A percentile compares a stretch with the other conserved stretches of the same genome.
Conservation (phyloP, 257 asterid genomes). For the Solanum bukasovii region DNA sequence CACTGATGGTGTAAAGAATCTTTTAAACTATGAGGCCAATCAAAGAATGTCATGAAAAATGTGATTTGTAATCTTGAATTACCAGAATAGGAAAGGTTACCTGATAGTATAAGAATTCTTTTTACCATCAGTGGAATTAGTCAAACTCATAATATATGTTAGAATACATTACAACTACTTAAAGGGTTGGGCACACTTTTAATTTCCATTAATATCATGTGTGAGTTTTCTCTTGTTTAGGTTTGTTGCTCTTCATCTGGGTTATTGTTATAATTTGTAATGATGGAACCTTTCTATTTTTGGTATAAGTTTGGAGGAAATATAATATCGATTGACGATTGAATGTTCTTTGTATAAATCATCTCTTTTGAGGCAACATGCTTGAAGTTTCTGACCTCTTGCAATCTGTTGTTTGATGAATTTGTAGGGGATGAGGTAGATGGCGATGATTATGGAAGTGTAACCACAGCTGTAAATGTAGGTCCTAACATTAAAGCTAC, state of each 20-base stretch:
- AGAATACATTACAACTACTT: neutral
- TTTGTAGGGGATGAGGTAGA: constrained; percentile 26
- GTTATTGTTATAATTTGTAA: neutral
- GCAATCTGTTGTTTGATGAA: neutral
- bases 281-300: neutral
- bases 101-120: neutral
- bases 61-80: neutral
- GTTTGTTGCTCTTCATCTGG: neutral
- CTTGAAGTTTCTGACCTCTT: neutral
- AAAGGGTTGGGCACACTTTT: neutral
- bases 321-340: neutral
- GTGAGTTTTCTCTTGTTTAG: neutral
- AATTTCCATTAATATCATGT: neutral
- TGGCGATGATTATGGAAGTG: constrained; percentile 25
- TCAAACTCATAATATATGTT: neutral
- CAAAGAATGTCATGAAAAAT: neutral
- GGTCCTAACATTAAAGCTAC: constrained; percentile 39
- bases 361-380: neutral
- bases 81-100: neutral
- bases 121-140: neutral
- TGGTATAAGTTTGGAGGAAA: neutral
- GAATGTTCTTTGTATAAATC: neutral
- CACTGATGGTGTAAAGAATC: neutral
- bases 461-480: constrained; percentile 20
- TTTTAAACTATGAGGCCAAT: neutral